Conservation (phyloP, 805 yeast genomes). For the Metschnikowia proteae region DNA sequence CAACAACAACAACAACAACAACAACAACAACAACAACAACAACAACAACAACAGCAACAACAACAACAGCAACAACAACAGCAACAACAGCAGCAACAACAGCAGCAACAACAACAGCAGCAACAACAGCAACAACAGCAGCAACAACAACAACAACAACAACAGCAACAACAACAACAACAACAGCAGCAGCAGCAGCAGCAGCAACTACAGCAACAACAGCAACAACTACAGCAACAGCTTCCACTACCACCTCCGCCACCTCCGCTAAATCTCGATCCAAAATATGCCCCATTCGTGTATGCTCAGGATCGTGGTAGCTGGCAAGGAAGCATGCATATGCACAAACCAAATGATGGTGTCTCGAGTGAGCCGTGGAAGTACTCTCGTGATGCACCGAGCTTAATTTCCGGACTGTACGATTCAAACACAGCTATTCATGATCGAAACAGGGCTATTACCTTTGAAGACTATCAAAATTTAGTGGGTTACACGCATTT, state of each 20-base stretch:
- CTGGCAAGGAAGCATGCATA: conserved; percentile 2
- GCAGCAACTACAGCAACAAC: too few species aligned
- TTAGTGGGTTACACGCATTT: conserved; percentile 31
- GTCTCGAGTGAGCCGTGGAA: neutral
- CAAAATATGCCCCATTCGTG: neutral
- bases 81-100: neutral
- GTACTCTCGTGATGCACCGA: neutral
- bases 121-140: neutral
- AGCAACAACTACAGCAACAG: too few species aligned
- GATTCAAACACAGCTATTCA: neutral
- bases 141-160: neutral
- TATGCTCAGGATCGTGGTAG: neutral
- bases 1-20: neutral
- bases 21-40: neutral
- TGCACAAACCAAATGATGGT: neutral
- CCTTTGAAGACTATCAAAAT: conserved; percentile 31
- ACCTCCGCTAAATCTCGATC: neutral
- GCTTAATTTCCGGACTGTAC: too few species aligned
- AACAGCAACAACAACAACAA: neutral
- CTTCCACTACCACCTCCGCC: neutral
- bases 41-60: neutral
- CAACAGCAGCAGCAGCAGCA: too few species aligned
- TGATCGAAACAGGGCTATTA: conserved; percentile 17
- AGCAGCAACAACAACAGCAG: neutral
- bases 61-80: neutral